These are phyloP conservation scores for Helminthosporium solani DNA, from an alignment of 2,329 filamentous ascomycete species.

Conservation along the genomic window DNA sequence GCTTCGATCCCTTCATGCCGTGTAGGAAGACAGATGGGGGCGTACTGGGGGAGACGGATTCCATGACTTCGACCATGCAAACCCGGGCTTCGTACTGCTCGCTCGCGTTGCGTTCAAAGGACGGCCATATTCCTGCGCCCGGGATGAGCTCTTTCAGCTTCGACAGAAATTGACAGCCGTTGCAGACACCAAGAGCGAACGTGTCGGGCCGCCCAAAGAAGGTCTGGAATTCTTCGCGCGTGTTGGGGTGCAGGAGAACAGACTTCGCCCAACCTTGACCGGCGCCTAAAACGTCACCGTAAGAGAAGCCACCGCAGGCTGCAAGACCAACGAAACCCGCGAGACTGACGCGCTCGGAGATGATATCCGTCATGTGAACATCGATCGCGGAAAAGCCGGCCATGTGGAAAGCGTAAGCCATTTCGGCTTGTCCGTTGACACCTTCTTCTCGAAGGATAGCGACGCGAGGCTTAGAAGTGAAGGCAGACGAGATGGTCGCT, in stretches of 20 bases:
- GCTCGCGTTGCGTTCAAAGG: conserved; percentile 79
- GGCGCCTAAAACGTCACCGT: conserved; percentile 89
- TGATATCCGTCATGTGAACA: conserved; percentile 92
- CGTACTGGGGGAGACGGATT: conserved; percentile 49
- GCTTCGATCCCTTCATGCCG: conserved; percentile 77
- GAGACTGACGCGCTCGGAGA: conserved; percentile 77
- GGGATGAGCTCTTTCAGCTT: conserved; percentile 82
- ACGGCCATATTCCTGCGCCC: conserved; percentile 78
- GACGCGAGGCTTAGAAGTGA: conserved; percentile 70
- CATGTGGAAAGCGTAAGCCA: conserved; percentile 92
- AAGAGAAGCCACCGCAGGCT: conserved; percentile 96
- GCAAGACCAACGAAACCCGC: conserved; percentile 83
- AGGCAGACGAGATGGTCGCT: conserved; percentile 60
- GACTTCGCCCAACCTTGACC: conserved; percentile 96
- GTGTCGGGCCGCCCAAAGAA: conserved; percentile 91
- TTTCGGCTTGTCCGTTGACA: conserved; percentile 93
- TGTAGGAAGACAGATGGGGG: conserved; percentile 78
- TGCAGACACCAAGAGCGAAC: conserved; percentile 92
- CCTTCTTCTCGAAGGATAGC: conserved; percentile 95
- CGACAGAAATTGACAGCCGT: conserved; percentile 93
- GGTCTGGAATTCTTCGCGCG: conserved; percentile 72
- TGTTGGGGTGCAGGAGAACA: conserved; percentile 77
- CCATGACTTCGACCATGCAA: conserved; percentile 78
- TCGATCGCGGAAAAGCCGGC: conserved; percentile 92
- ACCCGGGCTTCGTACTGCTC: conserved; percentile 90